These are phyloP conservation scores for Alliaria petiolata DNA, from an alignment of 345 rosid genomes.

Conservation along the genomic window DNA sequence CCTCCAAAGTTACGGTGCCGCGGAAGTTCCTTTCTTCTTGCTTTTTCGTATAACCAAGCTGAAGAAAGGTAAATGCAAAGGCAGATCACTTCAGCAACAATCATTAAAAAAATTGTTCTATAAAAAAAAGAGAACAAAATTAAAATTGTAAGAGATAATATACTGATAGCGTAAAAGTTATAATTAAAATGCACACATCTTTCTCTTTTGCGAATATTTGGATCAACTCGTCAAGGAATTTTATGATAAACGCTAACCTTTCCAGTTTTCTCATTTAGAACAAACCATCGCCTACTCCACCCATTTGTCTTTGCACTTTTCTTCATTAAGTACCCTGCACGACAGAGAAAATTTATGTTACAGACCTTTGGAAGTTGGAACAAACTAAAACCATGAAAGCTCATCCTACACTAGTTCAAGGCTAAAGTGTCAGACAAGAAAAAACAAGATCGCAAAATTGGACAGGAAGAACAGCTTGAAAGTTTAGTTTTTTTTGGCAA, in stretches of 20 bases:
- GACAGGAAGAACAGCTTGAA: neutral
- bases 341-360: neutral
- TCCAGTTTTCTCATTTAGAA: conserved; percentile 84
- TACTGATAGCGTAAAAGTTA: no score
- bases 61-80: conserved; percentile 18
- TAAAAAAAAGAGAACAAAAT: neutral
- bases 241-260: conserved; percentile 50
- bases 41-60: conserved; percentile 93
- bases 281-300: conserved; percentile 96
- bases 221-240: neutral
- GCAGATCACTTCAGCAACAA: neutral
- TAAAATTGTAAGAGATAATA: no score
- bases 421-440: neutral
- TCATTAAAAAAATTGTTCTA: neutral
- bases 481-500: no score
- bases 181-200: neutral
- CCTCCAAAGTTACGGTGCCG: conserved; percentile 88
- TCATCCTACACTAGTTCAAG: neutral
- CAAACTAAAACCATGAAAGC: neutral
- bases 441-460: neutral
- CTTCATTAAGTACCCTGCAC: conserved; percentile 75
- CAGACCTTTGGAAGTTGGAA: conserved; percentile 5
- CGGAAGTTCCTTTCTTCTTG: conserved; percentile 92
- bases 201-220: neutral
- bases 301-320: conserved; percentile 88